Base-by-base conservation (phyloP, 306 rosid genomes). In the Geum urbanum region DNA sequence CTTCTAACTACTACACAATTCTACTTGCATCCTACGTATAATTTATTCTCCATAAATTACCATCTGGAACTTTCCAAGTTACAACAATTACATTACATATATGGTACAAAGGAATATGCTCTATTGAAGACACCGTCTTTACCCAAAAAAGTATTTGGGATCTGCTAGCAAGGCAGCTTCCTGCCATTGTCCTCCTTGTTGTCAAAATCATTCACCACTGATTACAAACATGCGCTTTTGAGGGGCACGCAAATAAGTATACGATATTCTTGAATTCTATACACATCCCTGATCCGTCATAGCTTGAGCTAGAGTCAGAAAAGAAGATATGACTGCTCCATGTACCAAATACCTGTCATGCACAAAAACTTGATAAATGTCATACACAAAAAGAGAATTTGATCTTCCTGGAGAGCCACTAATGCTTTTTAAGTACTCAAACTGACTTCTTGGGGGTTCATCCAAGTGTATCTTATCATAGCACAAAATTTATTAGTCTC, bases 231-330 rank as follows among this genome's bases (percentile, higher is more conserved):
- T 72, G 73, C 77, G 60, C 69, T 69, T 58, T 10, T 70, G 72
- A 78, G 71, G 48, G 71, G 45, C 80, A 63, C 71, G 39, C 18
- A 32, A 58, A 60, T 37, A 58, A 63, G 39, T 67, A 52, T 45
- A 76, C 71, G 66, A 35, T 18, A 50, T 50, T 39, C 53, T 48
- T 27, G 22, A 57, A 61, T 73, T 77, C 86, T 85, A 92, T 82
- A 88, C 91, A 82, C 96, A 92, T 50, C 98, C 98, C 83, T 92
- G 98, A 74, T 88, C 98, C 10, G 89, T 90, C 98, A 92, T 92
- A 65, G 98, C 98, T 84, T 92, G 98, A 60, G 96, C 98, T 74
- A 92, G 77, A 43, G 91, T 90, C 77, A 92, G 83, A 83, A 92
- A 92, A 52, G 96, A 86, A 43, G 98, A 88, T 56, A 92, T 92